phyloP scores from a whole-genome alignment of 176 grass and related monocot species.

The Otatea glauca region DNA sequence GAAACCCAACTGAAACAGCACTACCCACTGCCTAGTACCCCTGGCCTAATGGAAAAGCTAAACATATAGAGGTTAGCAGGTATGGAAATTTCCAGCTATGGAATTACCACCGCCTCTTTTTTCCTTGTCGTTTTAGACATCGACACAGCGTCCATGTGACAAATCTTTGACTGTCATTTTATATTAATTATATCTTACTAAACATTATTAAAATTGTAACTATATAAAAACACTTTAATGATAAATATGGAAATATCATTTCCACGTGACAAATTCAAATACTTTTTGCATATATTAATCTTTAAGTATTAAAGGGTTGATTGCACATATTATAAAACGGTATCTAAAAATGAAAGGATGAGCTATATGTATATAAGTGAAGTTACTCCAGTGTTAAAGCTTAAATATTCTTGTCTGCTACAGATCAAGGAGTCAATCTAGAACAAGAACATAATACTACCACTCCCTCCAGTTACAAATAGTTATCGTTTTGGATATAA shows the following conservation, averaged over 20 bases:
- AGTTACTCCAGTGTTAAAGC: not conserved
- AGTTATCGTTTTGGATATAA: too few relatives aligned
- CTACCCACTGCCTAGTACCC: not conserved
- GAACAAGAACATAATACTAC: not conserved
- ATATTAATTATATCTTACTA: not conserved
- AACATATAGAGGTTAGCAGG: not conserved
- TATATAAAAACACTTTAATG: not conserved
- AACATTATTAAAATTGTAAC: not conserved
- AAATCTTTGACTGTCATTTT: not conserved
- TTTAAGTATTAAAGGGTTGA: not conserved
- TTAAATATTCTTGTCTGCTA: not conserved
- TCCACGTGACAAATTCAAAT: not conserved
- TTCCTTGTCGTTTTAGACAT: not conserved
- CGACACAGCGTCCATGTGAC: not conserved
- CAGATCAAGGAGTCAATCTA: not conserved
- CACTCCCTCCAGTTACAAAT: too few relatives aligned
- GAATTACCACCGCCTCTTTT: not conserved
- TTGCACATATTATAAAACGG: not conserved
- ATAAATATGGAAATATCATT: not conserved
- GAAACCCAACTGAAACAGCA: not conserved
- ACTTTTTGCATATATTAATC: not conserved
- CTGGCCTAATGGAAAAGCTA: not conserved
- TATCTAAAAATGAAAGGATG: not conserved
- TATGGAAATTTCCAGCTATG: not conserved
- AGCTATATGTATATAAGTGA: not conserved